Evolutionary conservation across 441 rosid species (phyloP), one percentile per base, ranked within the genome.

Genomic region (Melastoma candidum): DNA sequence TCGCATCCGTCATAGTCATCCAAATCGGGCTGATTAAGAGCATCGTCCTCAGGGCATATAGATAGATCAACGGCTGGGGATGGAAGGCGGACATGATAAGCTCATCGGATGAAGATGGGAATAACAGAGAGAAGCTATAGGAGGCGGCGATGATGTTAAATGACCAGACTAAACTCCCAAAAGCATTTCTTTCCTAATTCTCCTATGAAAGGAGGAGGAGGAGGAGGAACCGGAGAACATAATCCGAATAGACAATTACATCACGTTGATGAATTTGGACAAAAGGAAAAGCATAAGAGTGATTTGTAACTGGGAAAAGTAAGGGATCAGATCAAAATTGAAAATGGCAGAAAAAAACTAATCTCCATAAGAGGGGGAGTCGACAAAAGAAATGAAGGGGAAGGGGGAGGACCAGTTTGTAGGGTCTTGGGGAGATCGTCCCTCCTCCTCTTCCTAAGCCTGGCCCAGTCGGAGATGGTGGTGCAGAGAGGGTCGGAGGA

Each of bases 401-500:
- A 4, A 44, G 54, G 65, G 3, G 7, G 60, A 71, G 26, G 45
- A 88, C 95, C 84, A 32, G 64, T 76, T 12, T 85, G 89, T 71
- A 85, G 22, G 22, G 22, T 90, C 59, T 72, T 77, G 59, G 41
- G 8, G 8, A 75, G 64, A 70, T 87, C 95, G 46, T 84, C 95
- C 54, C 95, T 65, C 52, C 97, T 72, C 64, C 98, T 71, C 74
- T 88, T 88, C 11, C 92, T 83, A 62, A 84, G 82, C 4, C 86
- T 76, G 44, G 87, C 97, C 98, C 98, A 92, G 68, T 92, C 94
- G 43, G 82, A 84, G 46, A 92, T 72, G 63, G 79, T 85, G 46
- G 79, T 63, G 59, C 92, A 85, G 45, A 29, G 25, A 17, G 22
- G 22, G 1, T 79, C 83, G 11, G 84, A 51, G 63, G 71, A 51